A percentile compares a stretch with the other conserved stretches of the same genome.
Conservation (phyloP, 352 stramenopile genomes). For the Pythium periplocum region DNA sequence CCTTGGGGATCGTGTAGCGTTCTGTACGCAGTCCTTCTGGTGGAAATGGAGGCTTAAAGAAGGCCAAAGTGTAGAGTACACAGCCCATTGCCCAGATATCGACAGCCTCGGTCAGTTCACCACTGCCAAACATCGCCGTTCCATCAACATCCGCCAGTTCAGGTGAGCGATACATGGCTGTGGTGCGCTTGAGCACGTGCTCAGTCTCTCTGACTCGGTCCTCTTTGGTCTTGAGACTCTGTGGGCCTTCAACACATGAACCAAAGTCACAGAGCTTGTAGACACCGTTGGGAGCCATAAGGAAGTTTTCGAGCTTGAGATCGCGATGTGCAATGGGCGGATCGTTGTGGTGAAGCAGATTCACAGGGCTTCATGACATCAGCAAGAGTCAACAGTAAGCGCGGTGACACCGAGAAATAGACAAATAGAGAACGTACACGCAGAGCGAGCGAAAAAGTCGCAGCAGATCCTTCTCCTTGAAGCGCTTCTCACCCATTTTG, state of each 20-base stretch:
- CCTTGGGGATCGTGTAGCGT: slow-evolving; percentile 90
- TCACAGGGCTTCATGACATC: slow-evolving; percentile 34
- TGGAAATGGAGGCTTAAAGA: slow-evolving; percentile 94
- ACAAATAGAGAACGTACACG: slow-evolving; percentile 33
- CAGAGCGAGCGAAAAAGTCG: slow-evolving; percentile 66
- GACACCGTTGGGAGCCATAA: slow-evolving; percentile 81
- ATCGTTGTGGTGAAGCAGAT: slow-evolving; percentile 60
- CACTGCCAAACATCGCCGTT: slow-evolving; percentile 89
- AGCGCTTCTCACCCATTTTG: slow-evolving; percentile 74
- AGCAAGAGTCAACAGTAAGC: too few relatives aligned
- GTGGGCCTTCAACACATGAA: slow-evolving; percentile 79
- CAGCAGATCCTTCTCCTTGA: slow-evolving; percentile 50
- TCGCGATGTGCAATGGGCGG: slow-evolving; percentile 94
- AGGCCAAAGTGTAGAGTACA: slow-evolving; percentile 94
- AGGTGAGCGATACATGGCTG: slow-evolving; percentile 96
- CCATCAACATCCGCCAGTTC: slow-evolving; percentile 95
- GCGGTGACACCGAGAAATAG: neutral
- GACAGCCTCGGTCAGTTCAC: slow-evolving; percentile 88
- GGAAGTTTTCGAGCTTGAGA: slow-evolving; percentile 97
- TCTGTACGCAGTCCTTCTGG: slow-evolving; percentile 92
- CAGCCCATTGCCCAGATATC: slow-evolving; percentile 95
- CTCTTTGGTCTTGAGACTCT: slow-evolving; percentile 77
- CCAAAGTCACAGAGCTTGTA: slow-evolving; percentile 97
- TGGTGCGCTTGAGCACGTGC: slow-evolving; percentile 95
- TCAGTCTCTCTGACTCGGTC: slow-evolving; percentile 89